Conservation (phyloP, 768 basidiomycete genomes). For the Trametopsis cervina region DNA sequence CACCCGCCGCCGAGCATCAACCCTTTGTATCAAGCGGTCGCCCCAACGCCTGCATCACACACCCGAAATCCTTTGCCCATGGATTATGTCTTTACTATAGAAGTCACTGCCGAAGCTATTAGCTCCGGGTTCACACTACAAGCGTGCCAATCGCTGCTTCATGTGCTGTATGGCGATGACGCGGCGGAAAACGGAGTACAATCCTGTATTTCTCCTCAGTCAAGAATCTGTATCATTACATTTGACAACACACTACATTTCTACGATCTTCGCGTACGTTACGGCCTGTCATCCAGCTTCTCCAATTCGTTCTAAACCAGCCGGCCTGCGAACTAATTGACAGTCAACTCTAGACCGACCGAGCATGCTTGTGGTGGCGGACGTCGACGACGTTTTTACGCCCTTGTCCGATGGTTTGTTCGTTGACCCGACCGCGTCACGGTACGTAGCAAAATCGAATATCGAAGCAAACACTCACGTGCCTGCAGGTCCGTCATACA, state of each 20-base stretch:
- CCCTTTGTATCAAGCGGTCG: conserved; percentile 45
- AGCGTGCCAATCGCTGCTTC: conserved; percentile 56
- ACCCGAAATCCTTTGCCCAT: conserved; percentile 55
- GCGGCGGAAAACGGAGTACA: conserved; percentile 35
- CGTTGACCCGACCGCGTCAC: conserved; percentile 63
- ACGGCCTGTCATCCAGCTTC: not conserved
- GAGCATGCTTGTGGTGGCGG: conserved; percentile 75
- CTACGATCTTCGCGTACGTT: conserved; percentile 64
- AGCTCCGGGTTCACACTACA: conserved; percentile 62
- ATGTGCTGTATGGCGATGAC: conserved; percentile 53
- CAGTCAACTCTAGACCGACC: conserved; percentile 42
- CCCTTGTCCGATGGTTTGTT: conserved; percentile 71
- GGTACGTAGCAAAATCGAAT: conserved; percentile 37
- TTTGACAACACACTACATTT: conserved; percentile 81
- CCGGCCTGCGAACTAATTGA: not conserved
- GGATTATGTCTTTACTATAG: conserved; percentile 80
- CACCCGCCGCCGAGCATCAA: conserved; percentile 50
- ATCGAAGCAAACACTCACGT: not conserved
- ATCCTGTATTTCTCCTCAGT: conserved; percentile 45
- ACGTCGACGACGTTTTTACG: conserved; percentile 88
- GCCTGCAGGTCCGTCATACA: conserved; percentile 53
- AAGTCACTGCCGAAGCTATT: conserved; percentile 67
- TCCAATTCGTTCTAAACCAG: not conserved
- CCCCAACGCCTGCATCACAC: conserved; percentile 36
- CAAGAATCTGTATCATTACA: conserved; percentile 71